Percentiles rank a stretch among this genome's conserved stretches.
phyloP scores from a whole-genome alignment of 352 stramenopile genomes.

The Globisporangium okanoganense region DNA sequence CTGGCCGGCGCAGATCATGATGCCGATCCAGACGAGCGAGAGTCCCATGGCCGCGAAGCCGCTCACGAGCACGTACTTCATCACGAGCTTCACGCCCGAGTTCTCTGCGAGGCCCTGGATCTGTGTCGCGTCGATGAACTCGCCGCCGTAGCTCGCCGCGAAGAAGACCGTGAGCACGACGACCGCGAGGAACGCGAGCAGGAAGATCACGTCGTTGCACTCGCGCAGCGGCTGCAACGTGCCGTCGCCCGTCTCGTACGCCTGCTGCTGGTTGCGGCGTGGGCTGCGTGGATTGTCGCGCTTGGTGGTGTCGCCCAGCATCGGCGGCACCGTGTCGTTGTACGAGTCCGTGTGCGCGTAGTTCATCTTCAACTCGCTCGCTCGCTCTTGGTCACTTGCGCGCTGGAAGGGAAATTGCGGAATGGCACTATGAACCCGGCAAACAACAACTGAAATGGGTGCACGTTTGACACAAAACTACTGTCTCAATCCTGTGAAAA shows the following conservation, averaged over 20 bases:
- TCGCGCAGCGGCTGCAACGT: conserved; percentile 27
- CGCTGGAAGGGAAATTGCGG: conserved; percentile 1
- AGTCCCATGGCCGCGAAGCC: conserved; percentile 53
- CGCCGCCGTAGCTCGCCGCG: conserved; percentile 52
- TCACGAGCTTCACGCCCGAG: conserved; percentile 52
- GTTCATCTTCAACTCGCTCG: background rate
- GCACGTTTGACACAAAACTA: background rate
- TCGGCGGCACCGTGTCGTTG: background rate
- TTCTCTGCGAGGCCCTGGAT: conserved; percentile 29
- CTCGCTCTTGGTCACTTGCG: conserved; percentile 1
- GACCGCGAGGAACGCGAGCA: conserved; percentile 57
- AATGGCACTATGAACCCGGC: conserved; percentile 1
- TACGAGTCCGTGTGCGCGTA: background rate
- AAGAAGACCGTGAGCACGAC: conserved; percentile 45
- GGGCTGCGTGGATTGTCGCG: background rate
- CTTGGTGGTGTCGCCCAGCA: background rate
- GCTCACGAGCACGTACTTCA: conserved; percentile 51
- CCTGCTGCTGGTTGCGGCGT: background rate
- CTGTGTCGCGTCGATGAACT: conserved; percentile 55
- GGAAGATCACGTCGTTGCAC: conserved; percentile 78
- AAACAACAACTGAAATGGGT: too few species aligned
- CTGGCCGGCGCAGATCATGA: conserved; percentile 54
- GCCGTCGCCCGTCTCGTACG: conserved; percentile 12
- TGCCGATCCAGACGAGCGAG: conserved; percentile 68
- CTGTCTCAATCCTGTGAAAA: background rate